Percentiles rank a stretch among this genome's conserved stretches.
Evolutionary conservation across 345 rosid species (phyloP).

Genomic region (Zanthoxylum bungeanum): DNA sequence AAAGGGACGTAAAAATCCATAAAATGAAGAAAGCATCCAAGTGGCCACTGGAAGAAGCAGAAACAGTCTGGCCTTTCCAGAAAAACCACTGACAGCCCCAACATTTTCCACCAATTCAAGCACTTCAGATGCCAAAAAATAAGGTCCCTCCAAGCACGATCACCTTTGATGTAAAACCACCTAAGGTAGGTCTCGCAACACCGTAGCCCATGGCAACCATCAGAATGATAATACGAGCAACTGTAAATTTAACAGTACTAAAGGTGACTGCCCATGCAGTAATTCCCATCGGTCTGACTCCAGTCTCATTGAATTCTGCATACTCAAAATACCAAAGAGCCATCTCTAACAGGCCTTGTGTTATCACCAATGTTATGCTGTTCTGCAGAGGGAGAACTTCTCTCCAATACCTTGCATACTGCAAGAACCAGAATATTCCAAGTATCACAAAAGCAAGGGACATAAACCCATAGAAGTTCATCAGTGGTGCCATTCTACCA

Average conservation of each 20-base stretch:
- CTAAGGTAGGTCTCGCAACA: conserved; percentile 93
- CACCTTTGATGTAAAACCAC: conserved; percentile 90
- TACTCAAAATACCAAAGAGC: conserved; percentile 95
- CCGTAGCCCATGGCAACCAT: conserved; percentile 98
- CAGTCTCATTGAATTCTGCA: conserved; percentile 83
- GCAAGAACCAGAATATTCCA: conserved; percentile 90
- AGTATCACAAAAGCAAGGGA: conserved; percentile 86
- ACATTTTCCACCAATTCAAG: conserved; percentile 91
- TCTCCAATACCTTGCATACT: conserved; percentile 89
- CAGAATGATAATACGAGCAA: conserved; percentile 71
- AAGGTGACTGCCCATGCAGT: conserved; percentile 94
- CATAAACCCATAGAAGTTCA: conserved; percentile 87
- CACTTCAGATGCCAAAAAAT: conserved; percentile 82
- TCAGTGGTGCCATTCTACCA: conserved; percentile 94
- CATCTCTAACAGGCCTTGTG: conserved; percentile 95
- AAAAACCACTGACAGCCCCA: conserved; percentile 85
- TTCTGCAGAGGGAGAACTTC: conserved; percentile 89
- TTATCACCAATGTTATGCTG: conserved; percentile 81
- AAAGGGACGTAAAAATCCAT: conserved; percentile 94
- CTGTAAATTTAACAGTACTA: conserved; percentile 69
- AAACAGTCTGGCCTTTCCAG: conserved; percentile 86
- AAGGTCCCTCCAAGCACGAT: conserved; percentile 85
- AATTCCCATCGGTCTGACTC: conserved; percentile 80
- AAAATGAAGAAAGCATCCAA: conserved; percentile 94
- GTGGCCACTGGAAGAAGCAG: conserved; percentile 76